Conservation (phyloP, 2,329 filamentous ascomycete genomes). For the Cercospora nicotianae region DNA sequence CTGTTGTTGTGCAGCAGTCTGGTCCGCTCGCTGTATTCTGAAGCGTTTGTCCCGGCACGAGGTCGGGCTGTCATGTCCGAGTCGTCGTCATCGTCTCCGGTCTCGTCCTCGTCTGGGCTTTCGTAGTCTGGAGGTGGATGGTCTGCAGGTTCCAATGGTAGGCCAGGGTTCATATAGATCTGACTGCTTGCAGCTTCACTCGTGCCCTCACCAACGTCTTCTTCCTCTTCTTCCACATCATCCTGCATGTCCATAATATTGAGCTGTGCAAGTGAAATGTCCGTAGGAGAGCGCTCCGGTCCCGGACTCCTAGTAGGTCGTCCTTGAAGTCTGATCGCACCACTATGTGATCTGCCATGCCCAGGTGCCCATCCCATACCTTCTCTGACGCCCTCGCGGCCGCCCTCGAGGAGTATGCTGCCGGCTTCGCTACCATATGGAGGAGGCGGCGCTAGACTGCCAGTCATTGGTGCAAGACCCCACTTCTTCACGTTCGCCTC, state of each 20-base stretch:
- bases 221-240: constrained; percentile 43
- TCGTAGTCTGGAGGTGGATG: constrained; percentile 52
- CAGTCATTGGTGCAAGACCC: constrained; percentile 94
- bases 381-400: constrained; percentile 56
- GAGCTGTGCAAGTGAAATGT: constrained; percentile 89
- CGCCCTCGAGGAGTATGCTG: constrained; percentile 89
- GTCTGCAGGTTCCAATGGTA: constrained; percentile 37
- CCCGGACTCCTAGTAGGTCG: constrained; percentile 76
- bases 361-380: constrained; percentile 58
- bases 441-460: constrained; percentile 88
- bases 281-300: constrained; percentile 85
- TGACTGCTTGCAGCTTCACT: constrained; percentile 28
- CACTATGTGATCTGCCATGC: constrained; percentile 73
- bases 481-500: constrained; percentile 99
- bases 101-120: constrained; percentile 41
- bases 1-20: constrained; percentile 22
- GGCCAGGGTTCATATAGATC: constrained; percentile 29
- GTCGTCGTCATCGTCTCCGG: constrained; percentile 20
- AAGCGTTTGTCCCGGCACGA: constrained; percentile 20
- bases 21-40: constrained; percentile 16
- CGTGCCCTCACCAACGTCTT: constrained; percentile 30
- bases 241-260: constrained; percentile 62
- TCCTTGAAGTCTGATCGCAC: constrained; percentile 70
- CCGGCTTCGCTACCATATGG: constrained; percentile 97
- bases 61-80: constrained; percentile 31